Evolutionary conservation across 139 green algal species (phyloP), one percentile per base, ranked within the genome.

Genomic region (Coelastrella sp.): DNA sequence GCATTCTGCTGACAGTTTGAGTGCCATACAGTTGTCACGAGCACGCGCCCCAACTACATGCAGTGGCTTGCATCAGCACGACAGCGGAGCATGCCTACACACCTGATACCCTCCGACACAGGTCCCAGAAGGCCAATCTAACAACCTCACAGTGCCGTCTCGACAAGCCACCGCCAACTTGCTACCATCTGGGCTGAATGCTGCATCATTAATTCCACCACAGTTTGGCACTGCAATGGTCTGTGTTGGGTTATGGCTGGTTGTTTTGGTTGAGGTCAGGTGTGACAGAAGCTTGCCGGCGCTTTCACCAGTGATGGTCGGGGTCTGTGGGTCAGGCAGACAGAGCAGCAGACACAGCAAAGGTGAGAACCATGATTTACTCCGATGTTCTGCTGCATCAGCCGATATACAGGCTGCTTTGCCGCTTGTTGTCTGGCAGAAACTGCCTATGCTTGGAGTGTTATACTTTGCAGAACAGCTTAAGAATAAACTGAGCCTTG

Each of bases 131-230:
- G 83, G 72, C 35, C 95, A 88, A 25, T 97, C 94, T 65, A 98
- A 93, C 9, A 99, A 35, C 14, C 95, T 92, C 78, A 98, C 82
- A 59, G 93, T 88, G 59, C 97, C 97, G 78, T 99, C 97, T 24
- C 94, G 87, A 89, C 94, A 96, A 0, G 95, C 96, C 0, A 94
- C 96, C 11, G 97, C 97, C 22, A 99, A 58, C n/a, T 90, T 87
- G 14, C 70, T 88, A 19, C 97, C 97, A 63, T 97, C 94, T 0
- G 97, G 95, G 0, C 95, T 97, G 56, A 97, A 92, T 0, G 95
- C 93, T 17, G 95, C 70, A 75, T 96, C 95, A 65, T 95, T 96
- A 72, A 98, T 92, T 60, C 96, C 93, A 8, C 94, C 92, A 20
- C 92, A 90, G 56, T 65, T 27, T 15, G 90, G 75, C 24, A 90